Evolutionary conservation across 768 basidiomycete species (phyloP), one percentile per base, ranked within the genome.

Genomic region (Royoungia palumana): DNA sequence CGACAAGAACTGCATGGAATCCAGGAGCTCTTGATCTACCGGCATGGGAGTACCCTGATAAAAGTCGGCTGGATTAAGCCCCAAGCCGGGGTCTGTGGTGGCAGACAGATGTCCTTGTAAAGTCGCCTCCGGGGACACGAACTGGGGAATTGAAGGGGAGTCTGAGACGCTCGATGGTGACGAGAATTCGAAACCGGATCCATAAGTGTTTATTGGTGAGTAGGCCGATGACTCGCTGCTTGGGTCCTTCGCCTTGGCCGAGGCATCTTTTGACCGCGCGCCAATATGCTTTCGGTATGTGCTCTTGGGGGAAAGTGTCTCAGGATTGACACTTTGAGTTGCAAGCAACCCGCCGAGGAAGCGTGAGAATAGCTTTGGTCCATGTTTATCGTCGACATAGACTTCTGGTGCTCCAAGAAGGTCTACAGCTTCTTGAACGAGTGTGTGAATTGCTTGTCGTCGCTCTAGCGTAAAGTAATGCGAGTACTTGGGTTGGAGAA

Each of bases 331-430:
- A 63, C 71, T 75, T 17, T 80, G 80, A n/a, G 77, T 77, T 14
- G 78, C 78, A 8, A 92, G 75, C 5, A 92, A 74, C 30, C 82
- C 81, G 37, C 79, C 78, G 39, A 93, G 73, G 77, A 92, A 92
- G 41, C 80, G 82, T 0, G 89, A 80, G 64, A 89, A 91, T 6
- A 91, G 71, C 62, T 82, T 85, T 1, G 89, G 89, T 0, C 85
- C 87, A 60, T 92, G 89, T 16, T 82, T 82, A 22, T 87, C 84
- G 66, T 93, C 90, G 50, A 92, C 76, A 17, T 83, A 83, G 16
- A 92, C 79, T 46, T 84, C 81, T 6, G 85, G 77, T 0, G 83
- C 81, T 4, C 78, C 77, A 5, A 92, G 75, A 1, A 89, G 74
- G 51, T 86, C 75, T 39, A 85, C 76, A 49, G 86, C 80, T 47